phyloP scores from a whole-genome alignment of 2,329 filamentous ascomycete species.

The Tolypocladium tropicale region DNA sequence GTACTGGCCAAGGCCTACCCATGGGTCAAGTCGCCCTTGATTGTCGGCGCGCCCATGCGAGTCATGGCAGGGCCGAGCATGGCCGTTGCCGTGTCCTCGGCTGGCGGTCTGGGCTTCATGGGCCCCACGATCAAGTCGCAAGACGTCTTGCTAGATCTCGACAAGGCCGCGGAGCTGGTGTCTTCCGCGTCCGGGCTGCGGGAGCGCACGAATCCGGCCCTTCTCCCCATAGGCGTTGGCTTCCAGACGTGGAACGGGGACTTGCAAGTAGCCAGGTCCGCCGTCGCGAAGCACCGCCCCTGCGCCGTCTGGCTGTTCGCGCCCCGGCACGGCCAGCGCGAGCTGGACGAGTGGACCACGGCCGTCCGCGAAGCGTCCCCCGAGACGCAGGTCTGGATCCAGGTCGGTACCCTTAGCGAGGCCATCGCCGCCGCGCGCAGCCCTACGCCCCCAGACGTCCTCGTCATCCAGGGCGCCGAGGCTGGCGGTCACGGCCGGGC shows the following conservation, averaged over 20 bases:
- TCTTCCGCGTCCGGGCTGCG: constrained; percentile 6
- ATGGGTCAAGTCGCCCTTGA: constrained; percentile 31
- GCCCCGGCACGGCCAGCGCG: constrained; percentile 22
- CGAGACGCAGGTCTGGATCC: constrained; percentile 39
- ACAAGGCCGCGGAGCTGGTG: constrained; percentile 13
- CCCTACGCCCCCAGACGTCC: constrained; percentile 30
- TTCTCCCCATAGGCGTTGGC: constrained; percentile 35
- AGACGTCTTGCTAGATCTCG: constrained; percentile 18
- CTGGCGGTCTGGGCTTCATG: constrained; percentile 54
- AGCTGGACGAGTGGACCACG: constrained; percentile 32
- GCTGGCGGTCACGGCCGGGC: constrained; percentile 42
- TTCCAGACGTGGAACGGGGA: constrained; percentile 35
- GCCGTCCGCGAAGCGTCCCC: constrained; percentile 27
- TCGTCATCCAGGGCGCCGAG: constrained; percentile 43
- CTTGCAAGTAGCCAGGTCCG: constrained; percentile 17
- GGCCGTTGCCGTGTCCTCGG: constrained; percentile 54
- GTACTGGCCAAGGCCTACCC: constrained; percentile 10
- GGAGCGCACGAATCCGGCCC: neutral
- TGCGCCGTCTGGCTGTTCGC: constrained; percentile 39
- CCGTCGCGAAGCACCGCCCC: constrained; percentile 19
- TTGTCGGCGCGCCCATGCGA: constrained; percentile 60
- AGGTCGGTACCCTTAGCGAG: constrained; percentile 38
- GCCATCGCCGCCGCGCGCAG: constrained; percentile 29
- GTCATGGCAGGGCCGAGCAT: constrained; percentile 46
- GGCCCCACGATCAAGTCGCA: constrained; percentile 25